A percentile compares a stretch with the other conserved stretches of the same genome.
Conservation (phyloP, 768 basidiomycete species). For the Pilatotrama ljubarskyi region DNA sequence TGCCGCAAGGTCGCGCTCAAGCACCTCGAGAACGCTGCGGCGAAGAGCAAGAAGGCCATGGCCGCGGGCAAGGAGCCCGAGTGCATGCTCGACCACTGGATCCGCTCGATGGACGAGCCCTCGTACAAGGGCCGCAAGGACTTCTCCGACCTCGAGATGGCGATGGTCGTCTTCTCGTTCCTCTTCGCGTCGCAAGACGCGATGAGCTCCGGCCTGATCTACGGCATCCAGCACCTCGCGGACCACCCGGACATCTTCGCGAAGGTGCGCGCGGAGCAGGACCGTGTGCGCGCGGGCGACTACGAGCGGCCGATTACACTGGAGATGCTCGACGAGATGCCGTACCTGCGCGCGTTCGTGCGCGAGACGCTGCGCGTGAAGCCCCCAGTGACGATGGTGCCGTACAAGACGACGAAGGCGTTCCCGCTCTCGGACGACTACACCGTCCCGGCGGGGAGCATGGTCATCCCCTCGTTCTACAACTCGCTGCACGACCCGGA, state of each 20-base stretch:
- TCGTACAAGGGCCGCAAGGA: slow-evolving; percentile 75
- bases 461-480: slow-evolving; percentile 95
- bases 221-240: slow-evolving; percentile 93
- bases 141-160: slow-evolving; percentile 94
- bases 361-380: slow-evolving; percentile 91
- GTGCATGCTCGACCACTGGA: slow-evolving; percentile 95
- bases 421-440: slow-evolving; percentile 94
- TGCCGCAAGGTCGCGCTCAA: slow-evolving; percentile 83
- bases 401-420: slow-evolving; percentile 85
- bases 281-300: slow-evolving; percentile 77
- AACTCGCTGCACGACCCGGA: slow-evolving; percentile 88
- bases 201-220: slow-evolving; percentile 96
- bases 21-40: slow-evolving; percentile 79
- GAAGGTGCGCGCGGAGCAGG: slow-evolving; percentile 91
- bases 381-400: slow-evolving; percentile 98
- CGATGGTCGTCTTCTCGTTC: slow-evolving; percentile 96
- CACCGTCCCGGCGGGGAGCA: slow-evolving; percentile 86
- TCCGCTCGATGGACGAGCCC: slow-evolving; percentile 66
- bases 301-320: slow-evolving; percentile 75
- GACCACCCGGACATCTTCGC: slow-evolving; percentile 87
- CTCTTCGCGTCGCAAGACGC: slow-evolving; percentile 96
- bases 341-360: slow-evolving; percentile 88
- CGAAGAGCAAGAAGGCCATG: slow-evolving; percentile 79
- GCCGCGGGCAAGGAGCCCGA: slow-evolving; percentile 75
- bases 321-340: slow-evolving; percentile 90